A percentile compares a stretch with the other conserved stretches of the same genome.
phyloP scores from a whole-genome alignment of 768 basidiomycete species.

The Suillus sp. region DNA sequence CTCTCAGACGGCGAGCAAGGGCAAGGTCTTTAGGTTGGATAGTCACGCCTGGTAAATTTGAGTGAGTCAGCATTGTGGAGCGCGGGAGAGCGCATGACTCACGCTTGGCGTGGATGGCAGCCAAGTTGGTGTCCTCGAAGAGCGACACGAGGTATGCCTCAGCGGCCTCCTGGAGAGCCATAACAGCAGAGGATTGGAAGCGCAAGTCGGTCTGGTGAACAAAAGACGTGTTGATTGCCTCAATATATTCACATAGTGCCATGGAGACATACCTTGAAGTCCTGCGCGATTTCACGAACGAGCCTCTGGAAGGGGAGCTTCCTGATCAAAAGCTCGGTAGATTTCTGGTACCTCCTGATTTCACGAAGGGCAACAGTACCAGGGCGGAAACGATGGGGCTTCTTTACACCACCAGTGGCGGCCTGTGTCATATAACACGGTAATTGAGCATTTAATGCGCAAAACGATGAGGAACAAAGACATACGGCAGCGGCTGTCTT shows the following conservation, averaged over 20 bases:
- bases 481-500: conserved; percentile 77
- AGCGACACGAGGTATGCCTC: conserved; percentile 88
- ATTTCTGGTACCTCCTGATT: conserved; percentile 98
- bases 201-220: conserved; percentile 74
- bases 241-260: background rate
- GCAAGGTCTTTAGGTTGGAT: conserved; percentile 90
- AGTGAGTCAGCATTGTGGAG: conserved; percentile 17
- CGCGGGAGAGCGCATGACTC: conserved; percentile 21
- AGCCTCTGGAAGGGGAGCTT: conserved; percentile 99
- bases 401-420: conserved; percentile 97
- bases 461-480: conserved; percentile 19
- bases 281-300: conserved; percentile 96
- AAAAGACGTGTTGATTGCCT: conserved; percentile 7
- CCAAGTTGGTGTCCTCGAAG: conserved; percentile 90
- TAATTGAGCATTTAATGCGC: conserved; percentile 5
- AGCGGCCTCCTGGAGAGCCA: conserved; percentile 91
- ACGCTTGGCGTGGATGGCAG: conserved; percentile 88
- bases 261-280: conserved; percentile 73
- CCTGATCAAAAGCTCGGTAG: conserved; percentile 97
- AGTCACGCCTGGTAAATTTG: conserved; percentile 46
- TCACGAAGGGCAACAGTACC: conserved; percentile 99
- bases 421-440: conserved; percentile 41
- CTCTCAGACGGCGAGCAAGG: conserved; percentile 82
- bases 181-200: conserved; percentile 95
- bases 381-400: conserved; percentile 96